These are phyloP conservation scores for Sarocladium brachiariae DNA, from an alignment of 2,329 filamentous ascomycete species.

Conservation along the genomic window DNA sequence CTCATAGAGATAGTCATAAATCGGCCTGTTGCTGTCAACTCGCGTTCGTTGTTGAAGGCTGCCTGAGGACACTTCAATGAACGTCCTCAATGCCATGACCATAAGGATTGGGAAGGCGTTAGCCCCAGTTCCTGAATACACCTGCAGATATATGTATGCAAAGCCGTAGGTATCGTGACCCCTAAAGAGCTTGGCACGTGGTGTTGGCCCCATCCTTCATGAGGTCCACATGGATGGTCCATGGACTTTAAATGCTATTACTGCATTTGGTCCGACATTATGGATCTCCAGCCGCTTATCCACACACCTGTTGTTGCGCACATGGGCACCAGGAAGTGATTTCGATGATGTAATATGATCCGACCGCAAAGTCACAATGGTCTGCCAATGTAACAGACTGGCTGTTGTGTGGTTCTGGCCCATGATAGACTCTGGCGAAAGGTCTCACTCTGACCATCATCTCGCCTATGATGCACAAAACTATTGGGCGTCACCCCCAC, in stretches of 20 bases:
- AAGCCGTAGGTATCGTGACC: neutral
- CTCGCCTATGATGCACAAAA: no score
- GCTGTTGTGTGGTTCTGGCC: no score
- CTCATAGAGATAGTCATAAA: no score
- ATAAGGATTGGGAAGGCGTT: no score
- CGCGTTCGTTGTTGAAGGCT: no score
- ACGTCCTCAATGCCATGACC: no score
- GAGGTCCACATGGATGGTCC: neutral
- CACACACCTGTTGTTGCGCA: neutral
- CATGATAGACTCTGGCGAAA: neutral
- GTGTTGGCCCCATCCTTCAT: neutral
- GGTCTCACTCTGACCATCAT: neutral
- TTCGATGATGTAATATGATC: conserved; percentile 1
- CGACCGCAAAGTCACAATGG: neutral
- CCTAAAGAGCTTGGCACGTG: neutral
- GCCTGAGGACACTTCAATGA: no score
- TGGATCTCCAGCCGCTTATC: neutral
- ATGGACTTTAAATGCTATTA: neutral
- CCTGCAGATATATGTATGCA: no score
- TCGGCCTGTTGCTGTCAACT: no score
- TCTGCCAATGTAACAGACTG: no score
- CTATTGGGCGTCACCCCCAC: conserved; percentile 2
- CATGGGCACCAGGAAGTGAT: neutral
- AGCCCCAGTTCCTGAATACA: no score
- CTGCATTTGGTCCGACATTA: neutral